Evolutionary conservation across 2,329 filamentous ascomycete genomes (phyloP).

Genomic region (Colletotrichum nymphaeae): DNA sequence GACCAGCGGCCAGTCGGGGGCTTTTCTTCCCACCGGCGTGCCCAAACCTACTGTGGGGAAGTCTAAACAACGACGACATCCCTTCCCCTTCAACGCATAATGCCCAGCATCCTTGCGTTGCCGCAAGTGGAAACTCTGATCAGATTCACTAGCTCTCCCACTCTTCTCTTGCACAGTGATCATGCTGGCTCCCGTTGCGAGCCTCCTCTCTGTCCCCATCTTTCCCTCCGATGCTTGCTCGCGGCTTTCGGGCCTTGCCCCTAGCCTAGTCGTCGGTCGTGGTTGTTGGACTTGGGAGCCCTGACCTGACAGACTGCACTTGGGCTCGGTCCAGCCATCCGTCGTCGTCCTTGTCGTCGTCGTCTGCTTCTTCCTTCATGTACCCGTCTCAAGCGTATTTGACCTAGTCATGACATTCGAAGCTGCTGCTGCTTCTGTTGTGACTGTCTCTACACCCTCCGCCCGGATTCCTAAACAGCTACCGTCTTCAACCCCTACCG

Average conservation of each 20-base stretch:
- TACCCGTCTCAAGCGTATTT: slow-evolving; percentile 28
- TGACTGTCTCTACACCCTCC: slow-evolving; percentile 37
- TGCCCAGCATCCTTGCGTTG: slow-evolving; percentile 45
- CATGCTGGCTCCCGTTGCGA: slow-evolving; percentile 41
- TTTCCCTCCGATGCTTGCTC: slow-evolving; percentile 33
- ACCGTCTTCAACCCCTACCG: slow-evolving; percentile 44
- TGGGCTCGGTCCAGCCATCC: slow-evolving; percentile 30
- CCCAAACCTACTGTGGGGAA: slow-evolving; percentile 47
- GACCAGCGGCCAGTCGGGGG: slow-evolving; percentile 38
- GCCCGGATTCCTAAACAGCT: slow-evolving; percentile 43
- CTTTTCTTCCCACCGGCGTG: slow-evolving; percentile 41
- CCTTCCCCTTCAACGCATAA: slow-evolving; percentile 47
- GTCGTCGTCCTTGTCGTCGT: slow-evolving; percentile 4
- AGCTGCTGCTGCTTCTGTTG: slow-evolving; percentile 24
- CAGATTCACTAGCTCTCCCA: slow-evolving; percentile 36
- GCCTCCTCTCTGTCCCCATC: slow-evolving; percentile 38
- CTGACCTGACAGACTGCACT: slow-evolving; percentile 26
- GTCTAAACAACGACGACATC: slow-evolving; percentile 46
- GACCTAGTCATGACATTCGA: slow-evolving; percentile 30
- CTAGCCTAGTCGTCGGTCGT: slow-evolving; percentile 27
- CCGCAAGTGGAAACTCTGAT: slow-evolving; percentile 46
- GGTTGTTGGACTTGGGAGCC: slow-evolving; percentile 16
- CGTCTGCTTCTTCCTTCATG: not conserved
- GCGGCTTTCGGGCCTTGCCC: slow-evolving; percentile 30
- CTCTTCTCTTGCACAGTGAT: slow-evolving; percentile 38